Base-by-base conservation (phyloP, 495 filamentous ascomycete genomes). In the Penicillium simplicissimum region DNA sequence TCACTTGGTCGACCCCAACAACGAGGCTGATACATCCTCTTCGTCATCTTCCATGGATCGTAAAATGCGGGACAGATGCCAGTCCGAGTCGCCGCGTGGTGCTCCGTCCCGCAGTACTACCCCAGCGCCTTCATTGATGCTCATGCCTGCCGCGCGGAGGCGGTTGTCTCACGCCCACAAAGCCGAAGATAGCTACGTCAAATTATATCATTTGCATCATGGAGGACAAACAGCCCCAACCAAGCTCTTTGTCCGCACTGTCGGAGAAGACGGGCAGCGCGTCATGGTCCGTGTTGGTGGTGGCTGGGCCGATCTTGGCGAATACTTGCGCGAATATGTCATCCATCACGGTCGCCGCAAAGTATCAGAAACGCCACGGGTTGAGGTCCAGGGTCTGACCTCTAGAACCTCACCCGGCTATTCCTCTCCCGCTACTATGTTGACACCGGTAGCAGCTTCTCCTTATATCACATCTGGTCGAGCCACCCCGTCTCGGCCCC, bases 261-360 rank as follows among this genome's bases (percentile, higher is more conserved):
- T 98, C 1, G 95, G 95, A 37, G 91, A 96, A 71, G 81, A 85
- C 33, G 88, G 89, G n/a, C 92, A 96, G 72, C 86, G 95, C 31
- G 93, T 98, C 47, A 97, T 98, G 93, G 96, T 97, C 9, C 89
- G 95, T 57, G 92, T 98, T 21, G 95, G 95, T 15, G 95, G 95
- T 59, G 95, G 95, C 37, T 98, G 95, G 95, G 90, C 92, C 14
- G 95, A 98, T 70, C 78, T 98, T 23, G 92, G 88, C 28, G 94
- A 97, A 73, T 98, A 96, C 70, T 81, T 98, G n/a, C 87, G 89
- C 63, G 91, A 96, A 70, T 98, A 96, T 67, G 92, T 91, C 21
- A 83, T 85, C 48, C 95, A 98, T 72, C 95, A 98, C 70, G 89
- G 91, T 21, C 74, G 76, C 35, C 76, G 80, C 25, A 74, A 76